A percentile compares a stretch with the other conserved stretches of the same genome.
These are phyloP conservation scores for Colletotrichum orbiculare DNA, from an alignment of 2,329 filamentous ascomycete species.

Conservation along the genomic window DNA sequence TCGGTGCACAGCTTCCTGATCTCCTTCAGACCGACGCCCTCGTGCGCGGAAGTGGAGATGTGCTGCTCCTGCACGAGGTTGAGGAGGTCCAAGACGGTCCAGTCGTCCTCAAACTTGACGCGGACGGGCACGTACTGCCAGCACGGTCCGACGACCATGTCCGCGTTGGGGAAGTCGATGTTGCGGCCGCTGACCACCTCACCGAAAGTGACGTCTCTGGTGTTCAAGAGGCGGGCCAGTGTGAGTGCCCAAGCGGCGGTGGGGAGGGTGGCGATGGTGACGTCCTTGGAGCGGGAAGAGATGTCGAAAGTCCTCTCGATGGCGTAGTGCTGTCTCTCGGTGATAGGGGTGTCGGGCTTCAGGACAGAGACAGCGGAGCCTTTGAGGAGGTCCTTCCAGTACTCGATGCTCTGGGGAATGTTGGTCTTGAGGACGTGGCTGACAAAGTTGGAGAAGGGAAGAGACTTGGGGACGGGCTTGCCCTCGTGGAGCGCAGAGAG, in stretches of 20 bases:
- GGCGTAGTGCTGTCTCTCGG: conserved; percentile 52
- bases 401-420: conserved; percentile 63
- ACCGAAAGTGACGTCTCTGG: conserved; percentile 71
- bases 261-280: conserved; percentile 73
- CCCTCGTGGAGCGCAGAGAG: conserved; percentile 64
- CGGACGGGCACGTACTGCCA: conserved; percentile 76
- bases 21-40: conserved; percentile 65
- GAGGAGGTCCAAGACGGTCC: conserved; percentile 65
- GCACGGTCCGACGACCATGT: conserved; percentile 71
- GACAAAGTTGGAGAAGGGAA: conserved; percentile 60
- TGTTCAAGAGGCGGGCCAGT: conserved; percentile 63
- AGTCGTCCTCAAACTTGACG: conserved; percentile 62
- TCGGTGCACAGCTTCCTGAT: conserved; percentile 60
- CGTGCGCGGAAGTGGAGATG: conserved; percentile 64
- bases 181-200: conserved; percentile 75
- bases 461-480: conserved; percentile 43
- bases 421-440: conserved; percentile 52
- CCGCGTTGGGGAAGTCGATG: conserved; percentile 64
- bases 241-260: conserved; percentile 75
- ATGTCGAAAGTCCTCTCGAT: conserved; percentile 57
- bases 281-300: conserved; percentile 60
- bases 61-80: conserved; percentile 67
- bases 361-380: conserved; percentile 61
- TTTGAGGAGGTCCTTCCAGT: conserved; percentile 70
- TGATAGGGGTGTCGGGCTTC: conserved; percentile 51